A percentile compares a stretch with the other conserved stretches of the same genome.
Conservation (phyloP, 257 asterid species). For the Lithospermum erythrorhizon region DNA sequence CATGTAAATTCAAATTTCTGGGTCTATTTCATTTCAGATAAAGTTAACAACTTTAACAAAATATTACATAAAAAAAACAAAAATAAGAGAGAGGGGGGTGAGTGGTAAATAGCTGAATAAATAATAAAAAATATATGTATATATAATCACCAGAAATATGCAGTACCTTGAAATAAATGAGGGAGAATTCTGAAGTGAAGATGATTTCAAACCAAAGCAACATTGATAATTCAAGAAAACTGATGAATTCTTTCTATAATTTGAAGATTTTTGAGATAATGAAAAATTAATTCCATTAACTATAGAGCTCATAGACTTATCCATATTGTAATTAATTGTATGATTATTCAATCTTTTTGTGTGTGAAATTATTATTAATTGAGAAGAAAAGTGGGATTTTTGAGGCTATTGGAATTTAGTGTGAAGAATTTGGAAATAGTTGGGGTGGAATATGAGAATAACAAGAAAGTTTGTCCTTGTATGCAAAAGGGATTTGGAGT, state of each 20-base stretch:
- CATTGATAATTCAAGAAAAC: slow-evolving; percentile 15
- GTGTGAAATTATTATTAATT: too few species aligned
- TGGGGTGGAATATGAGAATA: not conserved
- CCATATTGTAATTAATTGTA: not conserved
- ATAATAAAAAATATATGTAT: too few species aligned
- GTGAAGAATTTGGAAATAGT: slow-evolving; percentile 2
- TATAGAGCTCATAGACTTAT: slow-evolving; percentile 22
- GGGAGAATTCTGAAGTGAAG: slow-evolving; percentile 17
- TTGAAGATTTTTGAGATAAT: slow-evolving; percentile 18
- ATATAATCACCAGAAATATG: not conserved
- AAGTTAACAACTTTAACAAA: not conserved
- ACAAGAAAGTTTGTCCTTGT: slow-evolving; percentile 4
- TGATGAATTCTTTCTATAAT: slow-evolving; percentile 26
- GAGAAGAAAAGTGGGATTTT: not conserved
- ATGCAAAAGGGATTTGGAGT: slow-evolving; percentile 1
- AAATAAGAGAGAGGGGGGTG: not conserved
- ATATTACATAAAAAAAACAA: not conserved
- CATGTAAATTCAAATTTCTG: too few species aligned
- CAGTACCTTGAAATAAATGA: slow-evolving; percentile 38
- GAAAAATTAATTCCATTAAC: slow-evolving; percentile 21
- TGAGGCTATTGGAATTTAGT: not conserved
- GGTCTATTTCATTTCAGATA: too few species aligned
- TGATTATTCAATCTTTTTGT: too few species aligned
- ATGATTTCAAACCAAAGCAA: slow-evolving; percentile 14
- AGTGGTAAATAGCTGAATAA: too few species aligned